Evolutionary conservation across 2,329 filamentous ascomycete species (phyloP).

Genomic region (Chlorencoelia australis): DNA sequence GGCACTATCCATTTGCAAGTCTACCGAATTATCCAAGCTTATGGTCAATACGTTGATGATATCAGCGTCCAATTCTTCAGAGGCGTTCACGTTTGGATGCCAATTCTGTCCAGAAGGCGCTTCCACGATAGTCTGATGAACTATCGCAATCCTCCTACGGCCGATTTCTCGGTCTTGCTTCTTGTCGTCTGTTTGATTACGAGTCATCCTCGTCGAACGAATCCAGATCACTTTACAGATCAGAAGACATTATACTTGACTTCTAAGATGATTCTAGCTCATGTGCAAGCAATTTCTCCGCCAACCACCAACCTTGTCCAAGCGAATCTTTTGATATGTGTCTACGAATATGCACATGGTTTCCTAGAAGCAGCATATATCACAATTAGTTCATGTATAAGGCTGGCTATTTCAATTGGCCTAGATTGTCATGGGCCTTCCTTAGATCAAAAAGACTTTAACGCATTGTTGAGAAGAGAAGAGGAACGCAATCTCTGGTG

Average conservation of each 20-base stretch:
- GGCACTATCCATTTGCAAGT: constrained; percentile 12
- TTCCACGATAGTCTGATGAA: constrained; percentile 11
- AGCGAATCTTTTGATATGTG: constrained; percentile 13
- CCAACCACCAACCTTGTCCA: constrained; percentile 15
- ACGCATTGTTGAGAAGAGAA: constrained; percentile 15
- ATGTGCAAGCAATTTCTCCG: constrained; percentile 17
- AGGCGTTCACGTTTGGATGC: constrained; percentile 16
- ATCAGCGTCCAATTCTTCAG: constrained; percentile 13
- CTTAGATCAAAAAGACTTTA: constrained; percentile 11
- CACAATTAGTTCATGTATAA: constrained; percentile 12
- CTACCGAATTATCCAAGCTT: constrained; percentile 10
- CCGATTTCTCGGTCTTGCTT: constrained; percentile 17
- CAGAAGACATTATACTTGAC: constrained; percentile 17
- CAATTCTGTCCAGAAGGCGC: constrained; percentile 15
- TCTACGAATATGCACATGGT: constrained; percentile 16
- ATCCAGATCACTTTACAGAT: constrained; percentile 9
- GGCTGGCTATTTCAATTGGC: constrained; percentile 14
- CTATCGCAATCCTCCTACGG: constrained; percentile 8
- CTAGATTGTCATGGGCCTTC: constrained; percentile 13
- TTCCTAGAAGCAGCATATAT: constrained; percentile 16
- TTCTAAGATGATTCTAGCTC: constrained; percentile 17
- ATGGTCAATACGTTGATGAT: constrained; percentile 14
- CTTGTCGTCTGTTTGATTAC: constrained; percentile 15
- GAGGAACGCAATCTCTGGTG: constrained; percentile 17
- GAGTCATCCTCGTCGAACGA: constrained; percentile 13